A percentile compares a stretch with the other conserved stretches of the same genome.
phyloP scores from a whole-genome alignment of 257 asterid genomes.

The Scutellaria galericulata region DNA sequence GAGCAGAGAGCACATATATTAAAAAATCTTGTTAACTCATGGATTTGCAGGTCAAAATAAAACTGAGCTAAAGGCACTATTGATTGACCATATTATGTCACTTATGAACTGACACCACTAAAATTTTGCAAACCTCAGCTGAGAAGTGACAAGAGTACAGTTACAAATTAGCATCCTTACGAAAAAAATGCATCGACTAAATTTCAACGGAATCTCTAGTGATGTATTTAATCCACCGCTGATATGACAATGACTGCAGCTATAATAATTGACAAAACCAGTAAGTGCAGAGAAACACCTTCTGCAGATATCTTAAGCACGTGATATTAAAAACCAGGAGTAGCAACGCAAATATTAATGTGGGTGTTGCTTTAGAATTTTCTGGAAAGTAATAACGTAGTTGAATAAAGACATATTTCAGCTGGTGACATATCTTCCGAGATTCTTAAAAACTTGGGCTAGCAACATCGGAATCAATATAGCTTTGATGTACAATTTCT shows the following conservation, averaged over 20 bases:
- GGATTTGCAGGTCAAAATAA: too few relatives aligned
- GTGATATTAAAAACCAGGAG: not conserved
- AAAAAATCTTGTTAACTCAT: too few relatives aligned
- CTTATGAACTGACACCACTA: not conserved
- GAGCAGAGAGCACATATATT: too few relatives aligned
- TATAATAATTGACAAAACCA: too few relatives aligned
- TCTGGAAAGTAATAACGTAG: not conserved
- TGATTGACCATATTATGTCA: not conserved
- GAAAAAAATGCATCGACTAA: not conserved
- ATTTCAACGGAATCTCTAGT: not conserved
- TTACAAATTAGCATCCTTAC: not conserved
- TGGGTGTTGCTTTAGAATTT: not conserved
- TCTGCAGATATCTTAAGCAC: not conserved
- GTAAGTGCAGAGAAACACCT: not conserved
- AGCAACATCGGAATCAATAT: not conserved
- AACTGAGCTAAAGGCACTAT: not conserved
- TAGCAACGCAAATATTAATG: conserved; percentile 1
- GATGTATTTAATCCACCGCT: not conserved
- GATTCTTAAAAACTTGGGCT: not conserved
- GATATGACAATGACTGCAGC: not conserved
- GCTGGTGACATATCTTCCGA: not conserved
- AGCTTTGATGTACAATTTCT: not conserved
- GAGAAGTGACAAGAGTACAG: not conserved
- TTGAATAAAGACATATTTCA: not conserved
- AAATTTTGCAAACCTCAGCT: not conserved